Conservation (phyloP, 805 yeast species). For the baker's yeast (Saccharomyces cerevisiae) region DNA sequence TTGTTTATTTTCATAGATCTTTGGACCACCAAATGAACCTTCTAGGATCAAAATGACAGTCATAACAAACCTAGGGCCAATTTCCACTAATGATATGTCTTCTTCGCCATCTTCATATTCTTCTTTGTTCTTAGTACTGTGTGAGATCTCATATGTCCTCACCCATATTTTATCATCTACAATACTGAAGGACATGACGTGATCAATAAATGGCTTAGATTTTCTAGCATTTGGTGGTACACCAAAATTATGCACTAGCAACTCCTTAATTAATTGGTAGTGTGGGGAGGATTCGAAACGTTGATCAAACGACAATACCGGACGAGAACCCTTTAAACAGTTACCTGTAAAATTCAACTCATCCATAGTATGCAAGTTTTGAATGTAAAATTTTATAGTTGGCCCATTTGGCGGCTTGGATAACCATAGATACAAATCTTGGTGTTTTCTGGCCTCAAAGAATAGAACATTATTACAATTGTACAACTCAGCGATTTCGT, state of each 20-base stretch:
- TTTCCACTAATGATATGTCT: slow-evolving; percentile 77
- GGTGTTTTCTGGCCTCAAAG: slow-evolving; percentile 94
- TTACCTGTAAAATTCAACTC: slow-evolving; percentile 95
- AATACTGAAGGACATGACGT: slow-evolving; percentile 84
- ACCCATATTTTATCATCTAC: slow-evolving; percentile 94
- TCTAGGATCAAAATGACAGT: slow-evolving; percentile 86
- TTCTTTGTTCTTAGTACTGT: slow-evolving; percentile 45
- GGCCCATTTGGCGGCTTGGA: slow-evolving; percentile 98
- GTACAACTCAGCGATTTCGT: slow-evolving; percentile 93
- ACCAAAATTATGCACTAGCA: slow-evolving; percentile 77
- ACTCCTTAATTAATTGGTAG: slow-evolving; percentile 67
- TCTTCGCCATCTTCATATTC: slow-evolving; percentile 44
- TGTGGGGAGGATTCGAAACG: slow-evolving; percentile 67
- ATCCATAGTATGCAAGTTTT: slow-evolving; percentile 91
- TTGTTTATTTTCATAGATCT: slow-evolving; percentile 93
- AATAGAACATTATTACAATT: slow-evolving; percentile 92
- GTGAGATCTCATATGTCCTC: slow-evolving; percentile 83
- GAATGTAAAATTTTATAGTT: slow-evolving; percentile 85
- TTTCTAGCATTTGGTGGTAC: slow-evolving; percentile 92
- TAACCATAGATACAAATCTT: slow-evolving; percentile 89
- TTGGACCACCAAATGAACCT: slow-evolving; percentile 97
- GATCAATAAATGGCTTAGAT: slow-evolving; percentile 90
- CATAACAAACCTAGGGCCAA: slow-evolving; percentile 93
- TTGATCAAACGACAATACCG: slow-evolving; percentile 80
- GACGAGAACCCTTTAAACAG: slow-evolving; percentile 91